Base-by-base conservation (phyloP, 306 rosid species). In the Sphenostylis stenocarpa region DNA sequence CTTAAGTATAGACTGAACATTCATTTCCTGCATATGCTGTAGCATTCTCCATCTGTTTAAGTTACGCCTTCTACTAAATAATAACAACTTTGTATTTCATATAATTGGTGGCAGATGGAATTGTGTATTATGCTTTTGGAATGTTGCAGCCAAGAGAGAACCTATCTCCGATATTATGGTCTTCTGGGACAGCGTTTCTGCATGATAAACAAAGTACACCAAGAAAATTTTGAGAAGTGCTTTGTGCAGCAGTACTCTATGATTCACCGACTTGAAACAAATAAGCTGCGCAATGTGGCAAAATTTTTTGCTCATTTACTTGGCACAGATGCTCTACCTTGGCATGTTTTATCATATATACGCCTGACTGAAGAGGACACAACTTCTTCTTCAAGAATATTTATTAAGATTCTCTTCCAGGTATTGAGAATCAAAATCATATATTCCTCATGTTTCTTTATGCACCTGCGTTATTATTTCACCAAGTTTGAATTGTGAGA, bases 101-200 rank as follows among this genome's bases (percentile, higher is more conserved):
- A 65, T 72, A 34, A 28, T 63, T 63, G 61, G 61, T 77, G 80
- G 73, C 84, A 91, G 96, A 93, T 93, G 92, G 94, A 93, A 77
- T 39, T 90, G 58, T 90, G 94, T 61, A 78, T 85, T 78, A 89
- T 93, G 94, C 90, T 93, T 82, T 79, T 89, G 88, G 94, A 93
- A 84, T 93, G 98, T 80, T 93, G 98, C 88, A 93, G 96, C 66
- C 96, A 93, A 85, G 98, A 90, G 84, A 85, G 94, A 85, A 90
- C 98, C 45, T 90, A 90, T 75, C 94, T 89, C 20, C 80, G 94
- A 39, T 90, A 92, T 73, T 95, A 95, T 79, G 98, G 97, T 83
- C 97, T 95, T 61, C 79, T 92, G 65, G 97, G 97, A 39, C 97
- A 90, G 87, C 87, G 97, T 1, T 92, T 92, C 86, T 92, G 97